Conservation (phyloP, 1,284 basidiomycete species). For the Ceratobasidium sp. region DNA sequence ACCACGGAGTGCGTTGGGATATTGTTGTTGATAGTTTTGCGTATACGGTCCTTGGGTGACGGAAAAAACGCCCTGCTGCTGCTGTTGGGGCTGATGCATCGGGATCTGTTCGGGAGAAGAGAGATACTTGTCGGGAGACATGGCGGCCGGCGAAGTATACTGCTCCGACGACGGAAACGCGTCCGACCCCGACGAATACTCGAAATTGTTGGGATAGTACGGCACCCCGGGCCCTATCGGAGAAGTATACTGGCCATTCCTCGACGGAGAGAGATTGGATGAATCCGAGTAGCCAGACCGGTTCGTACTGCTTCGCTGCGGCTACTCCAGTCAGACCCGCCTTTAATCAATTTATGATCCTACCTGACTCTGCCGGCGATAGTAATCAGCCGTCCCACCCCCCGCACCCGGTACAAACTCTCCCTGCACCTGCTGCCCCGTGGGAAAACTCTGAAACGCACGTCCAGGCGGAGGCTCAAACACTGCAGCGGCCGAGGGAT, state of each 20-base stretch:
- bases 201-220: not conserved
- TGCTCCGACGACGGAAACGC: conserved; percentile 14
- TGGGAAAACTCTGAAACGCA: too few relatives aligned
- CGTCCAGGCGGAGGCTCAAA: too few relatives aligned
- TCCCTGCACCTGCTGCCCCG: conserved; percentile 16
- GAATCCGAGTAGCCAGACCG: conserved; percentile 14
- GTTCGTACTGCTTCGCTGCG: conserved; percentile 8
- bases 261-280: not conserved
- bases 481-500: too few relatives aligned
- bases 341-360: not conserved
- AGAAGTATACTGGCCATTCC: not conserved
- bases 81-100: not conserved
- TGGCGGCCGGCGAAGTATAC: conserved; percentile 2
- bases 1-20: not conserved
- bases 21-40: not conserved
- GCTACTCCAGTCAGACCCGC: not conserved
- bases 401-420: conserved; percentile 19
- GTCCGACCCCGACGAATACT: conserved; percentile 13
- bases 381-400: not conserved
- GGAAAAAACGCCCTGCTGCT: conserved; percentile 3
- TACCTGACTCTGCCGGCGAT: not conserved
- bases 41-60: not conserved
- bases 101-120: conserved; percentile 21
- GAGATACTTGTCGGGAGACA: conserved; percentile 1
- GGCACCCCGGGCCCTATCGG: not conserved